Evolutionary conservation across 345 rosid genomes (phyloP), one percentile per base, ranked within the genome.

Genomic region (Cardamine chenopodiifolia): DNA sequence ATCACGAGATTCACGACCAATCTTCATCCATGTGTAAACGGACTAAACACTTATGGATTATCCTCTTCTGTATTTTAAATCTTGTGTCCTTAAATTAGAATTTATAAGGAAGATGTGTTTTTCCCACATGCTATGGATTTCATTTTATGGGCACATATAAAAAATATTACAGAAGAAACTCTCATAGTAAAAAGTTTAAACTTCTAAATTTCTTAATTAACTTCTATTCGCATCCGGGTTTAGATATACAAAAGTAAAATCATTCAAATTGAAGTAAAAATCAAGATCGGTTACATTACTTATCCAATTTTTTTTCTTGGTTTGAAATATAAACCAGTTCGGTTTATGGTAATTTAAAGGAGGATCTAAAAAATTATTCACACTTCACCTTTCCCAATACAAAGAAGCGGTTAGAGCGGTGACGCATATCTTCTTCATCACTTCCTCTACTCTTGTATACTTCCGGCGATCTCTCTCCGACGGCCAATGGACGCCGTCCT

Each of bases 401-500:
- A 63, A 76, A 32, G 22, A 31, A 40, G 68, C 60, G 56, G 66
- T 39, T 55, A 39, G 56, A 71, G 42, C 66, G 67, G 79, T 53
- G 70, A 53, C 61, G 11, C 45, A 8, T n/a, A 50, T 70, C 55
- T 55, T 59, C 28, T 32, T 25, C 70, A 4, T 25, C 50, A 59
- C 53, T 37, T 44, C 50, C 44, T 35, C 50, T 28, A 28, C 50
- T 71, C 40, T n/a, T 28, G 25, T 23, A 23, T 44, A 56, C 64
- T 37, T 12, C 71, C 71, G 75, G 67, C 72, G 80, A 71, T 34
- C 62, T 71, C 56, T 57, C 57, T 26, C 61, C 62, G 72, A 42
- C 76, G 73, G 37, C 54, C 29, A 34, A 86, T 89, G 94, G 86
- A 83, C 62, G 76, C 88, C 58, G 66, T 83, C 23, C 59, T 80